Evolutionary conservation across 2,329 filamentous ascomycete species (phyloP).

Genomic region (Aureobasidium sp.): DNA sequence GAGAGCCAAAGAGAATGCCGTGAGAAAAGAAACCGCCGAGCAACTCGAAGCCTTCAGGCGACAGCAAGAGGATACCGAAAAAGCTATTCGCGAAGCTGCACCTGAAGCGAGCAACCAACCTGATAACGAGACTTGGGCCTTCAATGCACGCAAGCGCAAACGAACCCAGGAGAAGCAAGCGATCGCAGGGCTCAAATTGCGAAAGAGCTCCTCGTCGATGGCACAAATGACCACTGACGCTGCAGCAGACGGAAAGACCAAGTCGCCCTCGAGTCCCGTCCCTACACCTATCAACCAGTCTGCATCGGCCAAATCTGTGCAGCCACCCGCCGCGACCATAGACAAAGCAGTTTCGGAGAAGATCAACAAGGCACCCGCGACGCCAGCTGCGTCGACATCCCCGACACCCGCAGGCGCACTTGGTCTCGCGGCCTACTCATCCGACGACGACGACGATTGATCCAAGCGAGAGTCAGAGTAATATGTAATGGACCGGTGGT

Average conservation of each 20-base stretch:
- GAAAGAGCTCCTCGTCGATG: slow-evolving; percentile 30
- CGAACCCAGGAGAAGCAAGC: slow-evolving; percentile 35
- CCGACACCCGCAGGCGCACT: slow-evolving; percentile 7
- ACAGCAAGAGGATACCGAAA: slow-evolving; percentile 54
- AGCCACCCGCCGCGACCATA: slow-evolving; percentile 1
- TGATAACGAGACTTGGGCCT: slow-evolving; percentile 43
- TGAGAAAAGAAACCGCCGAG: slow-evolving; percentile 53
- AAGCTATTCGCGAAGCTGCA: slow-evolving; percentile 33
- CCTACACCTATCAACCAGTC: neutral
- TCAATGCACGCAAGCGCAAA: slow-evolving; percentile 46
- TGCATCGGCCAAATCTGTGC: neutral
- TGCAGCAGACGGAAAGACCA: neutral
- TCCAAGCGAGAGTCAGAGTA: neutral
- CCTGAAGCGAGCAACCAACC: slow-evolving; percentile 27
- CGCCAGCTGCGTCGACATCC: neutral
- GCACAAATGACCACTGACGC: neutral
- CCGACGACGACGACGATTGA: slow-evolving; percentile 15
- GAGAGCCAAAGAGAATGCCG: slow-evolving; percentile 48
- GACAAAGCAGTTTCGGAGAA: neutral
- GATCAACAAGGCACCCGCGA: slow-evolving; percentile 2
- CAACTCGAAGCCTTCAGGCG: slow-evolving; percentile 53
- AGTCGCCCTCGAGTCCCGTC: neutral
- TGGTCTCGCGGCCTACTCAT: slow-evolving; percentile 15
- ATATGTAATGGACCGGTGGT: neutral
- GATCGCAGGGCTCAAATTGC: slow-evolving; percentile 39